A percentile compares a stretch with the other conserved stretches of the same genome.
Conservation (phyloP, 1,284 basidiomycete genomes). For the Cryptococcus sp. region DNA sequence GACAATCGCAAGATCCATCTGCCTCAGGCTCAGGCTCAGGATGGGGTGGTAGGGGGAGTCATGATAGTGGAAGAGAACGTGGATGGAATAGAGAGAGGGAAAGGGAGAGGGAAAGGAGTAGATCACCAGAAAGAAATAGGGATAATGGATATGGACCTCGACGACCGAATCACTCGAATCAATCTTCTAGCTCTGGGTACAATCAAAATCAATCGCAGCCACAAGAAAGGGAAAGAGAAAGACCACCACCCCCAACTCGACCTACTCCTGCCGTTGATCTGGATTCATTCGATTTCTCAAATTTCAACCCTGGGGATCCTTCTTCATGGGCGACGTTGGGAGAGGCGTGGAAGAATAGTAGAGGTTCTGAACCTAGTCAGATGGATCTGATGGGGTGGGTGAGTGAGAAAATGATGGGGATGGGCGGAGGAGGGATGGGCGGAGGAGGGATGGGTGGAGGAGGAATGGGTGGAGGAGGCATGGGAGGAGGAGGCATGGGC, state of each 20-base stretch:
- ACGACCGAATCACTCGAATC: not conserved
- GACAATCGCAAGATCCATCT: no score
- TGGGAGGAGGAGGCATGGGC: no score
- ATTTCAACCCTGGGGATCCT: constrained; percentile 35
- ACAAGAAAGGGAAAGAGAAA: no score
- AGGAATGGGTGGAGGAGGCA: not conserved
- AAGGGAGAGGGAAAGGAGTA: not conserved
- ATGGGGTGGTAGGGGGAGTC: no score
- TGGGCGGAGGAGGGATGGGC: not conserved
- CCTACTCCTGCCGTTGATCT: constrained; percentile 4
- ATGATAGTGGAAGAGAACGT: no score
- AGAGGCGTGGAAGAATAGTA: constrained; percentile 31
- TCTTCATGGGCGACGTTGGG: constrained; percentile 31
- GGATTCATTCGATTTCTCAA: constrained; percentile 26
- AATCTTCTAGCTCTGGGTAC: constrained; percentile 4
- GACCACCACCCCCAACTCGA: not conserved
- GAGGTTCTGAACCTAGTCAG: constrained; percentile 36
- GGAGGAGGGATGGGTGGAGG: not conserved
- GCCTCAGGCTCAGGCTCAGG: no score
- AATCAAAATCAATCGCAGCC: not conserved
- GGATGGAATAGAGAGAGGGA: not conserved
- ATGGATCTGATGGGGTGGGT: constrained; percentile 41
- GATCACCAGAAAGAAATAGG: not conserved
- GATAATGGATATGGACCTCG: not conserved
- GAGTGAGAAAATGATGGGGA: constrained; percentile 12